Conservation (phyloP, 2,329 filamentous ascomycete species). For the Monilinia laxa region DNA sequence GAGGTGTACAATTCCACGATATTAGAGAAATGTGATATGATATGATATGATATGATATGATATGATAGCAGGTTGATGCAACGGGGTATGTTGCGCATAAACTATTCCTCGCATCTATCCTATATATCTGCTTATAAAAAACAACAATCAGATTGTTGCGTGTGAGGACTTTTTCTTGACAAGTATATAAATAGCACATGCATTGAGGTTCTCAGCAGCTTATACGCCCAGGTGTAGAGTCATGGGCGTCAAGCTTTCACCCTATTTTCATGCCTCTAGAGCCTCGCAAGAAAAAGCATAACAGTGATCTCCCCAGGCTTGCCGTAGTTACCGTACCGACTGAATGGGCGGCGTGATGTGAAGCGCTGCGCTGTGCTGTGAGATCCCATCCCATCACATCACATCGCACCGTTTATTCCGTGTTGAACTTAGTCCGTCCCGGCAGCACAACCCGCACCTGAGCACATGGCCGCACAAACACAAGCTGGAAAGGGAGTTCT, state of each 20-base stretch:
- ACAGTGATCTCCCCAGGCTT: constrained; percentile 14
- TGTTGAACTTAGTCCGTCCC: constrained; percentile 12
- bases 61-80: background rate
- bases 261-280: background rate
- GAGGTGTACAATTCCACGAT: background rate
- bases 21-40: background rate
- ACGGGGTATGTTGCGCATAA: background rate
- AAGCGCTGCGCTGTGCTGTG: constrained; percentile 2
- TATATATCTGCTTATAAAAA: constrained; percentile 11
- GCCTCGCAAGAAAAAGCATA: constrained; percentile 12
- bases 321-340: constrained; percentile 18
- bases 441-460: constrained; percentile 4
- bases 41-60: background rate
- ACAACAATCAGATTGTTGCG: background rate
- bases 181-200: constrained; percentile 15
- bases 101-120: background rate
- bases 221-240: background rate
- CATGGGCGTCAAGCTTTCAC: background rate
- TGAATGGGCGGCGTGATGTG: constrained; percentile 20
- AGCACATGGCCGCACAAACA: constrained; percentile 18
- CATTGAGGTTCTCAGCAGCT: constrained; percentile 1
- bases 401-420: constrained; percentile 21
- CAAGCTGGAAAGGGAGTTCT: constrained; percentile 12
- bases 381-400: constrained; percentile 13
- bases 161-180: constrained; percentile 2